Evolutionary conservation across 352 stramenopile species (phyloP).

Genomic region (Thalassiosira delicatula): DNA sequence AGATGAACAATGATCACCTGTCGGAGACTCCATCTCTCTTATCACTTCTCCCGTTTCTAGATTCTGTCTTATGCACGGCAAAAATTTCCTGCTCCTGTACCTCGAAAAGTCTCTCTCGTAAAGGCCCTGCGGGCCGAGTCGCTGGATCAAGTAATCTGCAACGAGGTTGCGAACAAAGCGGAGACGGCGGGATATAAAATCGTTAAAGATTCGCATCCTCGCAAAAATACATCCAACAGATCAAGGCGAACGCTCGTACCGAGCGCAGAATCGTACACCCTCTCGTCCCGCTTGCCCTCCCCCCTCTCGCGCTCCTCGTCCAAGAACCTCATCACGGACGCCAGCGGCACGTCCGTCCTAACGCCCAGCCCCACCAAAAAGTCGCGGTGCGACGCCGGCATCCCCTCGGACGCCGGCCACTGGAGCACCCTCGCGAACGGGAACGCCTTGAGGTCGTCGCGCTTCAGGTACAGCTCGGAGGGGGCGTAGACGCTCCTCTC

Average conservation of each 20-base stretch:
- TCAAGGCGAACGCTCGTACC: too few relatives aligned
- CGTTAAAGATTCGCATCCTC: too few relatives aligned
- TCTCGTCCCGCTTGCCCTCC: conserved; percentile 41
- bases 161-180: neutral
- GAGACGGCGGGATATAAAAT: neutral
- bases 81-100: conserved; percentile 61
- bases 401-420: conserved; percentile 70
- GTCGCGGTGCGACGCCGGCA: conserved; percentile 63
- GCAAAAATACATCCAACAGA: too few relatives aligned
- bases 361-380: conserved; percentile 75
- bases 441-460: conserved; percentile 69
- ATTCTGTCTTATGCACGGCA: conserved; percentile 70
- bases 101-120: conserved; percentile 68
- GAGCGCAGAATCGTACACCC: conserved; percentile 50
- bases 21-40: conserved; percentile 56
- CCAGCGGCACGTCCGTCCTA: conserved; percentile 62
- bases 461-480: conserved; percentile 73
- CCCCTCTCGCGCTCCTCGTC: conserved; percentile 45
- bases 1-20: conserved; percentile 21
- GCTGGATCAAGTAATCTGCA: conserved; percentile 66
- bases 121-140: conserved; percentile 56
- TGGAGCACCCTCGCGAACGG: conserved; percentile 74
- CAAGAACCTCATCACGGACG: conserved; percentile 64
- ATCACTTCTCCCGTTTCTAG: conserved; percentile 53
- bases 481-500: conserved; percentile 68